phyloP scores from a whole-genome alignment of 345 rosid species.

The Eucalyptus polybractea region DNA sequence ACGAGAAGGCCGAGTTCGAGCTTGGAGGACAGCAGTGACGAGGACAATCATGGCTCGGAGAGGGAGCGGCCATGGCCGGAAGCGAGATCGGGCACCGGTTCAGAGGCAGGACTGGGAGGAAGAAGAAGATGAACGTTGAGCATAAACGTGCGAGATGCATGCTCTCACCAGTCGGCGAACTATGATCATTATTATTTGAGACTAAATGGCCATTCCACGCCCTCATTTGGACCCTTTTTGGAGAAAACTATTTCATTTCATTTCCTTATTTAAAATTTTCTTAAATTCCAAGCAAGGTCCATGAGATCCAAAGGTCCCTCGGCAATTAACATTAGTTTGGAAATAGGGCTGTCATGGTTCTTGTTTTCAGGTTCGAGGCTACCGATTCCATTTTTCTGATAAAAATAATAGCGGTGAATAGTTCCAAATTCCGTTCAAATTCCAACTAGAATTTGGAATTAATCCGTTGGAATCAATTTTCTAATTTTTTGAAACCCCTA shows the following conservation, averaged over 20 bases:
- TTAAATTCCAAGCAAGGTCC: not conserved
- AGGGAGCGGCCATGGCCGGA: not conserved
- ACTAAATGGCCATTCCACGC: too few species aligned
- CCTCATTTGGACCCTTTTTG: not conserved
- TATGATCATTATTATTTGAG: not conserved
- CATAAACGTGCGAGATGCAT: not conserved
- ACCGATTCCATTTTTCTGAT: not conserved
- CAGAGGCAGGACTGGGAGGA: not conserved
- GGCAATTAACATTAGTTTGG: not conserved
- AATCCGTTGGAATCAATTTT: fast-evolving
- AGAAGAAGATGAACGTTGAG: not conserved
- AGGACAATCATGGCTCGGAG: not conserved
- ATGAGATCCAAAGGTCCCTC: not conserved
- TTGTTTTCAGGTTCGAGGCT: not conserved
- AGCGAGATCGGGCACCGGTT: not conserved
- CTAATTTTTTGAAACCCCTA: too few species aligned
- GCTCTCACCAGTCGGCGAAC: not conserved
- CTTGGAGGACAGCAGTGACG: not conserved
- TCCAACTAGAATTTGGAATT: too few species aligned
- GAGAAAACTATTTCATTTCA: not conserved
- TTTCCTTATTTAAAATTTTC: not conserved
- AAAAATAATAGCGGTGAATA: fast-evolving
- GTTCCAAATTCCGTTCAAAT: fast-evolving
- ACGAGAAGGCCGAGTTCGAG: not conserved
- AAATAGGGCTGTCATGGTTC: not conserved